Conservation (phyloP, 1,284 basidiomycete species). For the Phenoliferia sp. region DNA sequence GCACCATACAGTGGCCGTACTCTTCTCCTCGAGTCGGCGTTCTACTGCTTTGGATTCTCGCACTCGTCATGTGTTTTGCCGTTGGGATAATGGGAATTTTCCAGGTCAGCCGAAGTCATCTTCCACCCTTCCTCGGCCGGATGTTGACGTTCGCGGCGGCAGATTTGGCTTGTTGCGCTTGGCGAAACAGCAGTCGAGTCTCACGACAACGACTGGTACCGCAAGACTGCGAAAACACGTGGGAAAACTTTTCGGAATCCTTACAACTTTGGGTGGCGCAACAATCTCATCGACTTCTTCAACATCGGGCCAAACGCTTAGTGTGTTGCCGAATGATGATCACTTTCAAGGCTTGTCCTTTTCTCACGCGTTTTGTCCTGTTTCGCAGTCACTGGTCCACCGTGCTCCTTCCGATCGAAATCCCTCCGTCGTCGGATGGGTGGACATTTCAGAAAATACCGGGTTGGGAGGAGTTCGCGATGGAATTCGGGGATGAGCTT, state of each 20-base stretch:
- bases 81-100: constrained; percentile 64
- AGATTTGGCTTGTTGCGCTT: constrained; percentile 66
- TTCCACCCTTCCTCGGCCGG: background rate
- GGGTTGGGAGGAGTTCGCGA: constrained; percentile 50
- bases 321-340: constrained; percentile 50
- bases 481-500: constrained; percentile 49
- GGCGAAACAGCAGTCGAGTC: constrained; percentile 89
- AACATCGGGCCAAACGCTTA: constrained; percentile 75
- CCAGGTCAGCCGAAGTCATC: background rate
- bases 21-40: background rate
- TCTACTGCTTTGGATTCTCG: constrained; percentile 69
- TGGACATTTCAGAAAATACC: constrained; percentile 67
- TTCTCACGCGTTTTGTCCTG: background rate
- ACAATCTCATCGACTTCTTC: constrained; percentile 82
- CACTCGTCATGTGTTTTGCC: constrained; percentile 63
- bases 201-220: constrained; percentile 80
- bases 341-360: background rate
- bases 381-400: constrained; percentile 52
- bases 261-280: constrained; percentile 71
- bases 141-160: constrained; percentile 38
- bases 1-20: background rate
- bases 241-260: constrained; percentile 75
- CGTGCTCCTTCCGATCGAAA: constrained; percentile 71
- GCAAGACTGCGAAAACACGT: constrained; percentile 56
- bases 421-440: constrained; percentile 80